Base-by-base conservation (phyloP, 2,329 filamentous ascomycete species). In the Colletotrichum zoysiae region DNA sequence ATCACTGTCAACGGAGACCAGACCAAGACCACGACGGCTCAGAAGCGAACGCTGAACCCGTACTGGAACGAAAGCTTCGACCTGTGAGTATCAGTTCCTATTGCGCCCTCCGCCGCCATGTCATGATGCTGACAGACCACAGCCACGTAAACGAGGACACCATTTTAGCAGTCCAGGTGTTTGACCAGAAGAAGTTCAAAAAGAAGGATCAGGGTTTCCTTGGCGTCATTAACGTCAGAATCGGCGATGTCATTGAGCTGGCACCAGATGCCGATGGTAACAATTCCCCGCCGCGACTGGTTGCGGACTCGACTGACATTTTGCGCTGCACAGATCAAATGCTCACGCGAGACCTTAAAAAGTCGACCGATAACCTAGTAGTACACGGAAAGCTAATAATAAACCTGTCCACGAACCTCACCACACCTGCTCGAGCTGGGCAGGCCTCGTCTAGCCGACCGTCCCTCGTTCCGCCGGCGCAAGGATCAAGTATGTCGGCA, bases 41-140 rank as follows among this genome's bases (percentile, higher is more conserved):
- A 96, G 82, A 98, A 98, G 85, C 93, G 96, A 84, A 98, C 96
- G 14, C 86, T 99, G 82, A 98, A 98, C 82, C 96, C 96, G n/a
- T 99, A 99, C 82, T 99, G 96, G 96, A 99, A 99, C 83, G 96
- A 99, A 86, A 95, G 91, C 80, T 99, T 99, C 85, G 96, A 99
- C 83, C 92, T 99, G 96, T 98, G 90, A 78, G 92, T 80, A 73
- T 48, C 72, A 57, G 73, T 70, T 30, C 63, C 50, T 30, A 3
- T 66, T 61, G 71, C 75, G 76, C 77, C 75, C 75, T 76, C 68
- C 53, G 50, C 20, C 33, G 48, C 30, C 11, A n/a, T n/a, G 18
- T 35, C 30, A 44, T 44, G 48, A 33, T 23, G 48, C 67, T 65
- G 35, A 73, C 69, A 62, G 56, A 67, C 68, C 9, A 70, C 80